These are phyloP conservation scores for Lentinus tigrinus DNA, from an alignment of 768 basidiomycete genomes.

Conservation along the genomic window DNA sequence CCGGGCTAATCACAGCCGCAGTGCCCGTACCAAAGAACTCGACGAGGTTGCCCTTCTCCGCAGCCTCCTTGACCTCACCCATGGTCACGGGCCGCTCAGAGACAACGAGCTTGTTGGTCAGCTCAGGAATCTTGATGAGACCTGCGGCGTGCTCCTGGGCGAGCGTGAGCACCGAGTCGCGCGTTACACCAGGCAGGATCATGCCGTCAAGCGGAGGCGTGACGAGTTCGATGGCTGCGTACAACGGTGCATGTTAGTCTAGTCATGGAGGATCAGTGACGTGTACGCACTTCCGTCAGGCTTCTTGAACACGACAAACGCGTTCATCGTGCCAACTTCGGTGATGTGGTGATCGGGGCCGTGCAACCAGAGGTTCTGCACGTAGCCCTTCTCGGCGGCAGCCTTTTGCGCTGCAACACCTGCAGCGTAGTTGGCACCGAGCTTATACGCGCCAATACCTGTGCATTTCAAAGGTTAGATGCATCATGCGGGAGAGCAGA, in stretches of 20 bases:
- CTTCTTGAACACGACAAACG: conserved; percentile 78
- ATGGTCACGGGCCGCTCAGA: conserved; percentile 75
- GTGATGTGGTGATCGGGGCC: conserved; percentile 57
- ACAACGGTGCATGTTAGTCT: background rate
- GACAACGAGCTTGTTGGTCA: conserved; percentile 57
- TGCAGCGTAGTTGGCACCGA: conserved; percentile 88
- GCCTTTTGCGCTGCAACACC: conserved; percentile 81
- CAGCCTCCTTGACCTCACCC: conserved; percentile 62
- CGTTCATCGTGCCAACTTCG: conserved; percentile 89
- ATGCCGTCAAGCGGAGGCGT: conserved; percentile 67
- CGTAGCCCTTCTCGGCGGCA: conserved; percentile 75
- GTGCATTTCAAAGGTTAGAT: background rate
- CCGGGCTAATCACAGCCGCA: conserved; percentile 53
- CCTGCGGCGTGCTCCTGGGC: conserved; percentile 57
- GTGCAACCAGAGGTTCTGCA: conserved; percentile 88
- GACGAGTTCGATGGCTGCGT: conserved; percentile 51
- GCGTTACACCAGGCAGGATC: conserved; percentile 69
- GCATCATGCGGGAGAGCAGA: background rate
- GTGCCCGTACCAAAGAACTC: conserved; percentile 54
- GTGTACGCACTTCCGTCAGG: conserved; percentile 58
- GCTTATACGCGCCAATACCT: conserved; percentile 87
- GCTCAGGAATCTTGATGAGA: conserved; percentile 41
- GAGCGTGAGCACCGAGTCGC: conserved; percentile 52
- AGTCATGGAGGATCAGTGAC: background rate
- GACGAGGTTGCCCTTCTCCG: conserved; percentile 40